A percentile compares a stretch with the other conserved stretches of the same genome.
Conservation (phyloP, 768 basidiomycete genomes). For the Xerocomellus dryophilus region DNA sequence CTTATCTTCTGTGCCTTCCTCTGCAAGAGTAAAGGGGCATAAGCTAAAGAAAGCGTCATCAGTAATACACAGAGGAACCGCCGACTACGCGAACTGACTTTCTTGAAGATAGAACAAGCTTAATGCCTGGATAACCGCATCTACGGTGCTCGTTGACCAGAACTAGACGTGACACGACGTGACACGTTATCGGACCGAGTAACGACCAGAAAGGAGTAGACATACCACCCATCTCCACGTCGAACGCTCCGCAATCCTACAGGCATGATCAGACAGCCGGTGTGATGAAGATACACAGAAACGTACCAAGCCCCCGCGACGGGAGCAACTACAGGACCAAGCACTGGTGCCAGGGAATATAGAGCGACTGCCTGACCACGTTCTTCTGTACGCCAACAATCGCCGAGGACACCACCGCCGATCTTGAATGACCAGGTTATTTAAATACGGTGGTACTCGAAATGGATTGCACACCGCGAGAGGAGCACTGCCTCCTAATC, state of each 20-base stretch:
- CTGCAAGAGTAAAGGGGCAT: constrained; percentile 37
- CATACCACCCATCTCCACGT: constrained; percentile 74
- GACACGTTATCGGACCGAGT: not conserved
- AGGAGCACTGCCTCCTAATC: constrained; percentile 72
- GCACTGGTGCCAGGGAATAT: constrained; percentile 61
- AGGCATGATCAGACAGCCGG: not conserved
- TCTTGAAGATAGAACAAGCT: constrained; percentile 61
- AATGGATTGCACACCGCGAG: constrained; percentile 37
- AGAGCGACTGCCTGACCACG: constrained; percentile 62
- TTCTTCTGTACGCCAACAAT: constrained; percentile 58
- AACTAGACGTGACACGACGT: constrained; percentile 38
- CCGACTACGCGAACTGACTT: constrained; percentile 40
- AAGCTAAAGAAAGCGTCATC: constrained; percentile 21
- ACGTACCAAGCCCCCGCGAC: constrained; percentile 57
- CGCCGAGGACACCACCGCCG: constrained; percentile 65
- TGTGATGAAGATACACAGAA: not conserved
- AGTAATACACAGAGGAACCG: constrained; percentile 8
- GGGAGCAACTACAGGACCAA: constrained; percentile 66
- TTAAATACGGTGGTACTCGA: not conserved
- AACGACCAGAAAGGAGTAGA: not conserved
- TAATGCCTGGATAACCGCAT: constrained; percentile 49
- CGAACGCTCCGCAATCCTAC: constrained; percentile 52
- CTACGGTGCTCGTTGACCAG: constrained; percentile 62
- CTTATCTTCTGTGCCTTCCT: constrained; percentile 49
- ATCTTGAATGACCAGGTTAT: constrained; percentile 32